These are phyloP conservation scores for Skeletonema marinoi DNA, from an alignment of 108 stramenopile genomes.

Conservation along the genomic window DNA sequence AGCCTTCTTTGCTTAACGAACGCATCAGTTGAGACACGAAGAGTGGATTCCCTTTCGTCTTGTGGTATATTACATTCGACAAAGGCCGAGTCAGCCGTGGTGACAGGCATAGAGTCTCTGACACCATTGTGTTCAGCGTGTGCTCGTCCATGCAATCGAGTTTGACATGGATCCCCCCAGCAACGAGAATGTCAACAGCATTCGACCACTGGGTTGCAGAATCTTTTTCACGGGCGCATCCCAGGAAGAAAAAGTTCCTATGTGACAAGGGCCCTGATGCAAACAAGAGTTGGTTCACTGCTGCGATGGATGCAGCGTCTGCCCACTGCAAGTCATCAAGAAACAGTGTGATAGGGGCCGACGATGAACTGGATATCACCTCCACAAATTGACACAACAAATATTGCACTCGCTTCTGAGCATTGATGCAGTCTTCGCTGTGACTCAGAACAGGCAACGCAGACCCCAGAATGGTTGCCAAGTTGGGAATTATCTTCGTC, in stretches of 20 bases:
- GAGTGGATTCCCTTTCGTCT: constrained; percentile 22
- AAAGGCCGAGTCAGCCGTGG: constrained; percentile 5
- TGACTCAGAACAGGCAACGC: background rate
- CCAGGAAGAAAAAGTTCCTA: background rate
- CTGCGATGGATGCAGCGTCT: constrained; percentile 3
- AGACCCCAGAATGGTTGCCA: background rate
- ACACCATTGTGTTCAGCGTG: constrained; percentile 1
- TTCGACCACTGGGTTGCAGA: background rate
- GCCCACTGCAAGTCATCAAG: constrained; percentile 8
- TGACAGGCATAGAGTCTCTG: constrained; percentile 4
- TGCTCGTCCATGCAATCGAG: background rate
- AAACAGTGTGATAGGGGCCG: background rate
- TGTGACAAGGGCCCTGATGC: background rate
- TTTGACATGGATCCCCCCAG: background rate
- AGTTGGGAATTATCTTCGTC: background rate
- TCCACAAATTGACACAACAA: constrained; percentile 10
- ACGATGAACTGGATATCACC: background rate
- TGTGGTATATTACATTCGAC: constrained; percentile 4
- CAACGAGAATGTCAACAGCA: background rate
- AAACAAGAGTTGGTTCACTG: background rate
- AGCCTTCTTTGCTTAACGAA: constrained; percentile 1
- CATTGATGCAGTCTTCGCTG: background rate
- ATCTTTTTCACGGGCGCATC: background rate
- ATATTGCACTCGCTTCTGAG: background rate
- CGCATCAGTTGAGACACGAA: constrained; percentile 4